Conservation (phyloP, 768 basidiomycete genomes). For the Asterophora parasitica region DNA sequence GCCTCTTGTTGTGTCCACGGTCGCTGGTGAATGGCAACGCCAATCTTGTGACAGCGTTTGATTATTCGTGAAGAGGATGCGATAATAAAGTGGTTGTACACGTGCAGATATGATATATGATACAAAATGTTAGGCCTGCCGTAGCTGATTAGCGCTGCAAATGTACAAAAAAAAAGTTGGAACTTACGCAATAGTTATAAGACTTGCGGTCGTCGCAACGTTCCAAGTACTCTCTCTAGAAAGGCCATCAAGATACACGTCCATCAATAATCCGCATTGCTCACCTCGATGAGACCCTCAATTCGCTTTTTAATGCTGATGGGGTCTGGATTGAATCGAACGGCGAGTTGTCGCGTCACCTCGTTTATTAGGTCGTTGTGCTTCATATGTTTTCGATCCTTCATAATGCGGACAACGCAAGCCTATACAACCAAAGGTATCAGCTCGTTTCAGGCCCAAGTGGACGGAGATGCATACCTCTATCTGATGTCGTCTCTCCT, state of each 20-base stretch:
- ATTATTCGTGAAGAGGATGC: background rate
- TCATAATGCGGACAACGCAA: constrained; percentile 97
- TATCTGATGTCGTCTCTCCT: constrained; percentile 83
- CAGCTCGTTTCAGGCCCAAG: background rate
- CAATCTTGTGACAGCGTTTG: too few species aligned
- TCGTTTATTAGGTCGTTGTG: constrained; percentile 90
- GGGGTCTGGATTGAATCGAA: constrained; percentile 84
- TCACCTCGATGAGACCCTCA: constrained; percentile 88
- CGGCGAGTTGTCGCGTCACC: constrained; percentile 79
- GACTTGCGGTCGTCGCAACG: constrained; percentile 84
- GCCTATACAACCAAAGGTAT: constrained; percentile 50
- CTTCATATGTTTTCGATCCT: constrained; percentile 83
- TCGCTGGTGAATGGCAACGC: too few species aligned
- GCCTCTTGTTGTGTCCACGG: too few species aligned
- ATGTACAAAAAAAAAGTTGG: background rate
- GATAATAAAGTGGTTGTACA: constrained; percentile 4
- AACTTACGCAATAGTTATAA: constrained; percentile 69
- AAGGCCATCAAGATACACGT: background rate
- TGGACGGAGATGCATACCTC: constrained; percentile 51
- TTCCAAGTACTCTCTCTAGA: constrained; percentile 90
- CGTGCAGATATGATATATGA: constrained; percentile 5
- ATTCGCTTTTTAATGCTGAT: constrained; percentile 88
- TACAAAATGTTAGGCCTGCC: constrained; percentile 18
- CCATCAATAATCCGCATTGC: constrained; percentile 17
- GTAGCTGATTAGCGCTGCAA: background rate